These are phyloP conservation scores for Colletotrichum echinochloae DNA, from an alignment of 2,329 filamentous ascomycete species.

Conservation along the genomic window DNA sequence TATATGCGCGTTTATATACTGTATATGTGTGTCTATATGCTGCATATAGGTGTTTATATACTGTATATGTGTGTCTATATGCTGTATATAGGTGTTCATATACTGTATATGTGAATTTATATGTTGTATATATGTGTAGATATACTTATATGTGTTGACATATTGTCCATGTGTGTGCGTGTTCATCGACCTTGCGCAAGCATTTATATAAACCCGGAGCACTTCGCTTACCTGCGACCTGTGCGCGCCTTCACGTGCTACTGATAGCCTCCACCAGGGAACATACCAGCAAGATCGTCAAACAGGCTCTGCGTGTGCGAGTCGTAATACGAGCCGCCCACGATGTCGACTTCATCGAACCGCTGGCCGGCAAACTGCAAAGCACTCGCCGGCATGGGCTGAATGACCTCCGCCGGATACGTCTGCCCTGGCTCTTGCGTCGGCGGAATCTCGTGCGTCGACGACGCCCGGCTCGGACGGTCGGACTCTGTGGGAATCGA, in stretches of 20 bases:
- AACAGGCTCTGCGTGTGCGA: neutral
- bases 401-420: conserved; percentile 1
- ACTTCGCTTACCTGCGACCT: neutral
- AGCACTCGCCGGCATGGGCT: conserved; percentile 5
- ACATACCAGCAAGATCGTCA: conserved; percentile 10
- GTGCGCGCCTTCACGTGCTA: neutral
- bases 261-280: neutral
- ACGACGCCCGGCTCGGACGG: conserved; percentile 10
- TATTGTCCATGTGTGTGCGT: no score
- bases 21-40: no score
- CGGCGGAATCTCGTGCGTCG: neutral
- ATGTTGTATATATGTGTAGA: no score
- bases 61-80: no score
- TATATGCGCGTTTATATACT: no score
- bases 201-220: neutral
- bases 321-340: neutral
- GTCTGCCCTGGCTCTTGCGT: neutral
- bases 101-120: no score
- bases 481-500: conserved; percentile 22
- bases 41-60: no score
- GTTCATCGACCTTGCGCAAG: no score
- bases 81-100: no score
- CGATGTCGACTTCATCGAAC: neutral
- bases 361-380: neutral
- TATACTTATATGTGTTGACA: no score